phyloP scores from a whole-genome alignment of 1,139 yeast species.

The Schizosaccharomyces versatilis region DNA sequence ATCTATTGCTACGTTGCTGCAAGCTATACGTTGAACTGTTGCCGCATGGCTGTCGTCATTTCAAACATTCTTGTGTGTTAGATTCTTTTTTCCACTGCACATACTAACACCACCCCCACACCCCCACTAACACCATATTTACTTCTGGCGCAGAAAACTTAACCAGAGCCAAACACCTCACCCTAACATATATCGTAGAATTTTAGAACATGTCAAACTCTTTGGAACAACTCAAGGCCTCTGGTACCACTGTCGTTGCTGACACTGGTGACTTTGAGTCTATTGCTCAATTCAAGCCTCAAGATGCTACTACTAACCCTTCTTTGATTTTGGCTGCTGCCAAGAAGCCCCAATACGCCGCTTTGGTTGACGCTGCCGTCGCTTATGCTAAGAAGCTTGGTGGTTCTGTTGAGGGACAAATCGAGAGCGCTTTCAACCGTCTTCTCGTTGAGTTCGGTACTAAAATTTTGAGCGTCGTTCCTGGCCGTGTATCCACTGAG shows the following conservation, averaged over 20 bases:
- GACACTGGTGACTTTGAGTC: conserved; percentile 94
- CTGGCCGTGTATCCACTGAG: conserved; percentile 98
- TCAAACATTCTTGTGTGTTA: too few species aligned
- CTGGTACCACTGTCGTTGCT: conserved; percentile 91
- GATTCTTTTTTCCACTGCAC: too few species aligned
- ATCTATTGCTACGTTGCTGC: too few species aligned
- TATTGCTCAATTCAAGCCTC: conserved; percentile 93
- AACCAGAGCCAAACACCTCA: too few species aligned
- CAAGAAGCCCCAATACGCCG: conserved; percentile 71
- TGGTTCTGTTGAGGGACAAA: conserved; percentile 25
- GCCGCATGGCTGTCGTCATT: too few species aligned
- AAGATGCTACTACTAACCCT: conserved; percentile 98
- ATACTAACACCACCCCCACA: too few species aligned
- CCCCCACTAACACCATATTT: too few species aligned
- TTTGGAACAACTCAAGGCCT: conserved; percentile 75
- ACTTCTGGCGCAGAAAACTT: too few species aligned
- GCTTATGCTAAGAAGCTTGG: conserved; percentile 45
- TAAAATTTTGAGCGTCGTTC: conserved; percentile 81
- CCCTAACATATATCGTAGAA: too few species aligned
- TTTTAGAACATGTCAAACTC: conserved; percentile 30
- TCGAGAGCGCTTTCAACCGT: conserved; percentile 69
- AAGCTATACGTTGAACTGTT: too few species aligned
- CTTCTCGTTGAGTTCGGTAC: conserved; percentile 88
- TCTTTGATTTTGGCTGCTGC: conserved; percentile 91
- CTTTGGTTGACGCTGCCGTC: conserved; percentile 75